Percentiles rank a stretch among this genome's conserved stretches.
phyloP scores from a whole-genome alignment of 306 rosid species.

The Vigna unguiculata region DNA sequence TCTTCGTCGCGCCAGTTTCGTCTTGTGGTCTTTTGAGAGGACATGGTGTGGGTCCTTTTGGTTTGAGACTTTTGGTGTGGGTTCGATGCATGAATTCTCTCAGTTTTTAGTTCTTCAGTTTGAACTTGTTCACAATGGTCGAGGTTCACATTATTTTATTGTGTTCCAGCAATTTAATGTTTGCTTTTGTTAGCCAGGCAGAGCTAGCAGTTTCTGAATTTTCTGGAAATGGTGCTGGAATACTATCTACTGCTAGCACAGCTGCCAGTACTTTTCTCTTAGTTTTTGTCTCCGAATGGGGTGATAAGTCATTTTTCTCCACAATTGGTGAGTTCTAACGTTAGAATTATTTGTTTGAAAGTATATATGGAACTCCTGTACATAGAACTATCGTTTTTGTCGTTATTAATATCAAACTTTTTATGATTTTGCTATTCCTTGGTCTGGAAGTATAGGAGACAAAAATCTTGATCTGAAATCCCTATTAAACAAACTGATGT shows the following conservation, averaged over 20 bases:
- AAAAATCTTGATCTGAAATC: conserved; percentile 10
- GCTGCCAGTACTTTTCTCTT: conserved; percentile 73
- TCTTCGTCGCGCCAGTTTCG: no score
- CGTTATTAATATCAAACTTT: conserved; percentile 13
- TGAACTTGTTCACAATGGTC: conserved; percentile 28
- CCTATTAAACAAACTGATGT: conserved; percentile 24
- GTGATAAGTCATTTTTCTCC: conserved; percentile 96
- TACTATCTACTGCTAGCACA: conserved; percentile 84
- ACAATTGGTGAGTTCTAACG: conserved; percentile 77
- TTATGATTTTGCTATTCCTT: conserved; percentile 29
- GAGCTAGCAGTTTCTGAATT: conserved; percentile 91
- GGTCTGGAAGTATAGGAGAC: neutral
- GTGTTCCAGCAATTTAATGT: conserved; percentile 29
- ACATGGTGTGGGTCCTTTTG: no score
- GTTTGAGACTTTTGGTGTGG: no score
- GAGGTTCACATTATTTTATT: conserved; percentile 9
- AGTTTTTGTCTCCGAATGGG: conserved; percentile 99
- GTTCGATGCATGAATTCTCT: conserved; percentile 18
- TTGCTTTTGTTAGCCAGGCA: conserved; percentile 74
- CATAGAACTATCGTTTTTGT: conserved; percentile 21
- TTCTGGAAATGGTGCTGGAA: conserved; percentile 89
- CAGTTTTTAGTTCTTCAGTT: conserved; percentile 1
- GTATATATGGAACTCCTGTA: neutral
- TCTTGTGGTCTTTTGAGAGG: no score
- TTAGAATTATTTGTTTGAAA: conserved; percentile 13